Evolutionary conservation across 2,329 filamentous ascomycete genomes (phyloP), one percentile per base, ranked within the genome.

Genomic region (Chaetomiaceae sp.): DNA sequence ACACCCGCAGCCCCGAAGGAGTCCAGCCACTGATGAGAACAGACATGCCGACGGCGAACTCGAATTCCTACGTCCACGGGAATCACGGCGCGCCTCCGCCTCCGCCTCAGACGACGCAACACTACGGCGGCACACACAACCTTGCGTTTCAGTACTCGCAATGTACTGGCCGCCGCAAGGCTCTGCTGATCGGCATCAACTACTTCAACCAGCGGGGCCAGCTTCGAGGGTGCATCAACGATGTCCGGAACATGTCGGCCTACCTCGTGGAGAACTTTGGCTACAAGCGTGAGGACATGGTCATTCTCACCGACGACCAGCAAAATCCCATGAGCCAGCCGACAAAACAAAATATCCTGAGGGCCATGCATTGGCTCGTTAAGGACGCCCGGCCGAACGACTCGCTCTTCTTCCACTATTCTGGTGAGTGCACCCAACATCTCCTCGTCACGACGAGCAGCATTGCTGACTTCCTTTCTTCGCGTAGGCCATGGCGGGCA

Each of bases 271-370:
- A 90, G 65, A 83, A 88, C 61, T 96, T 94, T 65, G 86, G 86
- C 24, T 97, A 97, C 66, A 89, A 88, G 68, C 76, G 89, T 48
- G 91, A 96, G 67, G 90, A 97, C 62, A 97, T 97, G 91, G 91
- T 97, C 17, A 83, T 93, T 52, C 76, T 97, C 63, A 96, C 91
- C 32, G 91, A 97, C 62, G 91, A 97, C 64, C 90, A 96, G 70
- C 88, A 95, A 65, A 95, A 95, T 59, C 88, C 88, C 20, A 95
- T 96, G 86, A 95, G 88, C 68, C 88, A 95, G 69, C 91, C 91
- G 8, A 95, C 89, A 5, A 96, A 96, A 67, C 86, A 88, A 56
- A 97, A 97, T 62, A 95, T 97, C 46, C 68, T 97, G 30, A 80
- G 91, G 43, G 91, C 91, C 24, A 97, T 97, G 91, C 90, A 96